phyloP scores from a whole-genome alignment of 768 basidiomycete species.

The Suillus paluster region DNA sequence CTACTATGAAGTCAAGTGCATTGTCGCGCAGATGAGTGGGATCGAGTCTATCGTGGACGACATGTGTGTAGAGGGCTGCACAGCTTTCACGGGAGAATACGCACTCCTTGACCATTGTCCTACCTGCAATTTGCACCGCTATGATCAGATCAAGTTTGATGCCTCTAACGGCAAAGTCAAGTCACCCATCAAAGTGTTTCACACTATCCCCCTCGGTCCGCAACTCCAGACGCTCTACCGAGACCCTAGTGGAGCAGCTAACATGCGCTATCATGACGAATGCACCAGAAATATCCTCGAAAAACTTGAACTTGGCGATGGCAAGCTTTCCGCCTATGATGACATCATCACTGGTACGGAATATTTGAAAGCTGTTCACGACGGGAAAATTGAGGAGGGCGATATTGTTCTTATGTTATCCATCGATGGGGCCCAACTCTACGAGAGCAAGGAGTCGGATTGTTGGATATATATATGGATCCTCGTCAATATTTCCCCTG shows the following conservation, averaged over 20 bases:
- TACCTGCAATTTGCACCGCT: conserved; percentile 11
- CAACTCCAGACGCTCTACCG: conserved; percentile 18
- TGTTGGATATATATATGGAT: conserved; percentile 43
- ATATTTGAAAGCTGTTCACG: conserved; percentile 1
- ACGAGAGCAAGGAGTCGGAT: too few species aligned
- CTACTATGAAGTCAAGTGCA: conserved; percentile 8
- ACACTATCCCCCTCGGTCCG: conserved; percentile 21
- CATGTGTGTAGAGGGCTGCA: conserved; percentile 15
- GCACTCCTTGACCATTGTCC: conserved; percentile 14
- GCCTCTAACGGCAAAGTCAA: conserved; percentile 7
- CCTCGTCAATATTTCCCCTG: conserved; percentile 36
- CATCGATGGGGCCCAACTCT: conserved; percentile 44
- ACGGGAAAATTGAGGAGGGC: neutral
- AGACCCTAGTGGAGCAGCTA: conserved; percentile 3
- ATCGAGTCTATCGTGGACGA: conserved; percentile 3
- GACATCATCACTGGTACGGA: conserved; percentile 11
- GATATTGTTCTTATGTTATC: conserved; percentile 42
- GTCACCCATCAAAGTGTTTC: conserved; percentile 12
- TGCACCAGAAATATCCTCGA: neutral
- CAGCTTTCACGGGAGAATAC: conserved; percentile 20
- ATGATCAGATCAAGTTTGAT: neutral
- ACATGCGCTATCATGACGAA: conserved; percentile 14
- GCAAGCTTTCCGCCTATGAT: neutral
- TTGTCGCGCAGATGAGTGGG: conserved; percentile 6
- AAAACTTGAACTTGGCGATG: neutral